A percentile compares a stretch with the other conserved stretches of the same genome.
Evolutionary conservation across 2,329 filamentous ascomycete genomes (phyloP).

Genomic region (Hypoxylon sp.): DNA sequence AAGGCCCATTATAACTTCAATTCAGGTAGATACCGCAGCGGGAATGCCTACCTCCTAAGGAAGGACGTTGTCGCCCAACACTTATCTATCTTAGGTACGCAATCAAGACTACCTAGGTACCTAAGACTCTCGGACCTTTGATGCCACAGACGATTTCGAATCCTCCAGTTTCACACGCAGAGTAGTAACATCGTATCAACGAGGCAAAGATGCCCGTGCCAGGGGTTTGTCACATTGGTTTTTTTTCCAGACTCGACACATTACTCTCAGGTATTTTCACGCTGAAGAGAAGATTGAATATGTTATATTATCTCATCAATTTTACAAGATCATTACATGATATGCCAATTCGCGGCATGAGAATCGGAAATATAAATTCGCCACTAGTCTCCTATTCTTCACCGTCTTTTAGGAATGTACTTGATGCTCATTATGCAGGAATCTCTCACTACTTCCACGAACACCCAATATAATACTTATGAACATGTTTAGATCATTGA

Average conservation of each 20-base stretch:
- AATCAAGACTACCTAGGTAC: not conserved
- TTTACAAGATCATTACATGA: not conserved
- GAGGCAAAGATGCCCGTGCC: not conserved
- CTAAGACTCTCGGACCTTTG: conserved; percentile 3
- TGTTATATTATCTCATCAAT: not conserved
- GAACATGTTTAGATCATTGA: no score
- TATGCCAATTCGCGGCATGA: not conserved
- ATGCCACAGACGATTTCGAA: conserved; percentile 5
- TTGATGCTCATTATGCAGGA: not conserved
- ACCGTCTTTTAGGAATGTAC: not conserved
- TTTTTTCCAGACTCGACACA: not conserved
- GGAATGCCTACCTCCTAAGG: no score
- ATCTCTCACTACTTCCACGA: not conserved
- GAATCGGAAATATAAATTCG: not conserved
- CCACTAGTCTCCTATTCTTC: not conserved
- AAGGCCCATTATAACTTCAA: not conserved
- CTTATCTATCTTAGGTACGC: not conserved
- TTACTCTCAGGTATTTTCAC: not conserved
- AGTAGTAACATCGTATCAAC: not conserved
- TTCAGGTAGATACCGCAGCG: not conserved
- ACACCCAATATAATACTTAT: no score
- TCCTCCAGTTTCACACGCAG: conserved; percentile 7
- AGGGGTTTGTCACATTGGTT: not conserved
- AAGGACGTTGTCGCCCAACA: not conserved
- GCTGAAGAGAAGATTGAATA: not conserved